phyloP scores from a whole-genome alignment of 2,329 filamentous ascomycete genomes.

The Diaporthe vaccinii region DNA sequence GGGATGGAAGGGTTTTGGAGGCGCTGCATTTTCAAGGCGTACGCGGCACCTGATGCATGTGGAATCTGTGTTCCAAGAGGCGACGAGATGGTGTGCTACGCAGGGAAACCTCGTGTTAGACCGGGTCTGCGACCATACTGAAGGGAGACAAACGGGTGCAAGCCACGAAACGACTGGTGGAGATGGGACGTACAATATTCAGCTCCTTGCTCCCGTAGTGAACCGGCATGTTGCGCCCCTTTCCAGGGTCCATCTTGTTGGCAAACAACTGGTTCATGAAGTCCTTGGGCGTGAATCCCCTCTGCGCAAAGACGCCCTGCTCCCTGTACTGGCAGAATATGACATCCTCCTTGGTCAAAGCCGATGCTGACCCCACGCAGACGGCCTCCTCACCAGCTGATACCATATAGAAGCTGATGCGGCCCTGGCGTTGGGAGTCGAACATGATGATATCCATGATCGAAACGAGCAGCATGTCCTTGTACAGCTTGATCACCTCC shows the following conservation, averaged over 20 bases:
- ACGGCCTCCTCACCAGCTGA: constrained; percentile 96
- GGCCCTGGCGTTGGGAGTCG: constrained; percentile 95
- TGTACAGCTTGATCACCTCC: constrained; percentile 71
- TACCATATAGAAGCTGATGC: constrained; percentile 97
- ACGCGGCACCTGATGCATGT: constrained; percentile 82
- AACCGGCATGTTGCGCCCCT: constrained; percentile 95
- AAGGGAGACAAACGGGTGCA: background rate
- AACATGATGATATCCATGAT: constrained; percentile 99
- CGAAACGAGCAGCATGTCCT: constrained; percentile 75
- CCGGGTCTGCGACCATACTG: background rate
- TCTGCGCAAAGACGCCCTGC: constrained; percentile 89
- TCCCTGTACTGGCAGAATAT: constrained; percentile 97
- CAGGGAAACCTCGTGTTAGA: constrained; percentile 35
- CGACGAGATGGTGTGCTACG: constrained; percentile 80
- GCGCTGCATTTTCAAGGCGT: constrained; percentile 81
- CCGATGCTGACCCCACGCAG: constrained; percentile 88
- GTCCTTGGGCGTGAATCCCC: constrained; percentile 86
- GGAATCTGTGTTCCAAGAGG: constrained; percentile 85
- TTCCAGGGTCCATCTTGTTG: constrained; percentile 83
- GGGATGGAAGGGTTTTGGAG: constrained; percentile 72
- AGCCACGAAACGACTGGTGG: background rate
- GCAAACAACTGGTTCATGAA: constrained; percentile 98
- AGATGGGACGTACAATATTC: constrained; percentile 76
- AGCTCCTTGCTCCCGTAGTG: constrained; percentile 90
- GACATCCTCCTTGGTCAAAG: constrained; percentile 85